Percentiles rank a stretch among this genome's conserved stretches.
Conservation (phyloP, 2,329 filamentous ascomycete species). For the Alternaria sp. region DNA sequence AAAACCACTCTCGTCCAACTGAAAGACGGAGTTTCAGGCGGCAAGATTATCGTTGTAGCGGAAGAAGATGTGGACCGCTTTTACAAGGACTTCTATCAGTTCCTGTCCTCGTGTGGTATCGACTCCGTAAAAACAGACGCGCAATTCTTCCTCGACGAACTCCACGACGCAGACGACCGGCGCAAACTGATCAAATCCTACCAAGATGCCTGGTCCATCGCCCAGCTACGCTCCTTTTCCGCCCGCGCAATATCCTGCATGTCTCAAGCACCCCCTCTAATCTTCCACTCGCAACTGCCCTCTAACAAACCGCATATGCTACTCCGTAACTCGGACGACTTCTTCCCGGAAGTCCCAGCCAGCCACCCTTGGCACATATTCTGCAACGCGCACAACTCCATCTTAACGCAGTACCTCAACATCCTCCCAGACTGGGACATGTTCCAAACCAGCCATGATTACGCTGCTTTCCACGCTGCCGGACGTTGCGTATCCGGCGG, state of each 20-base stretch:
- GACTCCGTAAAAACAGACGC: constrained; percentile 93
- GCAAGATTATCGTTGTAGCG: constrained; percentile 75
- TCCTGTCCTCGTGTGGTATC: constrained; percentile 76
- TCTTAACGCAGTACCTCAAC: constrained; percentile 85
- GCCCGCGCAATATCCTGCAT: constrained; percentile 89
- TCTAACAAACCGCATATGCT: constrained; percentile 76
- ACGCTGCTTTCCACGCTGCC: constrained; percentile 85
- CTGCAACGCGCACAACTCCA: constrained; percentile 86
- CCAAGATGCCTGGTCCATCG: constrained; percentile 84
- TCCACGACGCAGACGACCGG: constrained; percentile 73
- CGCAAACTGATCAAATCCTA: constrained; percentile 76
- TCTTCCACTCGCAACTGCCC: constrained; percentile 85
- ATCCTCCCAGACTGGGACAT: constrained; percentile 85
- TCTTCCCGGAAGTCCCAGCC: constrained; percentile 81
- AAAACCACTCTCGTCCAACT: constrained; percentile 71
- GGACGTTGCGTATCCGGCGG: constrained; percentile 89
- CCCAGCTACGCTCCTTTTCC: constrained; percentile 79
- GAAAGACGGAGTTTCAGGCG: constrained; percentile 65
- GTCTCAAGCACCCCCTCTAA: constrained; percentile 84
- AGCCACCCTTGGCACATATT: constrained; percentile 97
- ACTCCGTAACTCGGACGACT: constrained; percentile 88
- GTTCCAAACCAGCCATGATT: constrained; percentile 74
- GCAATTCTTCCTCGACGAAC: constrained; percentile 86
- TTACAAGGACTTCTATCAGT: constrained; percentile 91
- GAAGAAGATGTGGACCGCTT: constrained; percentile 77